A percentile compares a stretch with the other conserved stretches of the same genome.
These are phyloP conservation scores for Moesziomyces globuligerus DNA, from an alignment of 1,284 basidiomycete species.

Conservation along the genomic window DNA sequence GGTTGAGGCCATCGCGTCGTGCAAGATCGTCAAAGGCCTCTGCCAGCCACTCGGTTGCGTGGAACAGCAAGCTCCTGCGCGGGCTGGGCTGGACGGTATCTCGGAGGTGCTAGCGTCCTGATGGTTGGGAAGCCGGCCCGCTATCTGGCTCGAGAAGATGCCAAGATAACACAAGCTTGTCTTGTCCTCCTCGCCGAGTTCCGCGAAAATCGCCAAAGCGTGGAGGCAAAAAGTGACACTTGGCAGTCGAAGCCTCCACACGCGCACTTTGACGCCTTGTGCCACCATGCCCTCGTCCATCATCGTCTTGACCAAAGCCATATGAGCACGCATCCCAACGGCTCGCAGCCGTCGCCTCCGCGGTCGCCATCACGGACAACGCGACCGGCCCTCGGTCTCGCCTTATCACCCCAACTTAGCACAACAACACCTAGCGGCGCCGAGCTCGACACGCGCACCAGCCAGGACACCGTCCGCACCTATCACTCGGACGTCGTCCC, in stretches of 20 bases:
- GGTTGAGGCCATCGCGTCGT: background rate
- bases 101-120: too few species aligned
- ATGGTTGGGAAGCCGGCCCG: too few species aligned
- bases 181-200: slow-evolving; percentile 30
- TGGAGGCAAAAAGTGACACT: too few species aligned
- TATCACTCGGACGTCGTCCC: background rate
- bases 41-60: too few species aligned
- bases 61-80: too few species aligned
- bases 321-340: background rate
- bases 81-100: too few species aligned
- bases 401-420: background rate
- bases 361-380: background rate
- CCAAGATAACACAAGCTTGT: slow-evolving; percentile 23
- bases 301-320: background rate
- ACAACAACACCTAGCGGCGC: background rate
- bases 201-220: slow-evolving; percentile 16
- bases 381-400: background rate
- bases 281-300: background rate
- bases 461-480: slow-evolving; percentile 27
- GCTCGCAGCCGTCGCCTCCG: background rate
- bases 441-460: slow-evolving; percentile 4
- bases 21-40: too few species aligned
- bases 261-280: background rate
- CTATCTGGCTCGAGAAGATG: too few species aligned
- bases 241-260: slow-evolving; percentile 1